Percentiles rank a stretch among this genome's conserved stretches.
Conservation (phyloP, 192 early-diverging fungal genomes). For the Backusella morwellensis region DNA sequence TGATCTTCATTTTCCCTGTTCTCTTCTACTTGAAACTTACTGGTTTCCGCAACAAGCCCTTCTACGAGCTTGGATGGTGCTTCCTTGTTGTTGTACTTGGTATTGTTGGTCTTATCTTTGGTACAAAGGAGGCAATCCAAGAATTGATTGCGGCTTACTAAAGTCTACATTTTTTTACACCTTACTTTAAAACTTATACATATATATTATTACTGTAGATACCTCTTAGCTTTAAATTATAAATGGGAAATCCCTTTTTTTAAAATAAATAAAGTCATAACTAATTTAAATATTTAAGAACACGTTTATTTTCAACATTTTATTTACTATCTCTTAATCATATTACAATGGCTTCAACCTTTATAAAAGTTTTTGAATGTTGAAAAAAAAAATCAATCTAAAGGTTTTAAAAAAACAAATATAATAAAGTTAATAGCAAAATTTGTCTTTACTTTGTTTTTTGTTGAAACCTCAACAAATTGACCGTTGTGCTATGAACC, state of each 20-base stretch:
- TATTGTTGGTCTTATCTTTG: conserved; percentile 60
- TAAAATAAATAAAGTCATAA: background rate
- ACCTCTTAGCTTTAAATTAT: background rate
- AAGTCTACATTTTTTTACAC: background rate
- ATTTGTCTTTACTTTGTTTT: too few relatives aligned
- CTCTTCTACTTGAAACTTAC: conserved; percentile 73
- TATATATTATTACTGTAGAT: background rate
- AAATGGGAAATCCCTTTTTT: background rate
- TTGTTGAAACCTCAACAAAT: too few relatives aligned
- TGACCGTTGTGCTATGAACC: background rate
- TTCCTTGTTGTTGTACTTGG: conserved; percentile 57
- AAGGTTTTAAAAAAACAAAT: too few relatives aligned
- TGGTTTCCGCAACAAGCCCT: conserved; percentile 44
- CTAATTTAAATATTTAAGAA: background rate
- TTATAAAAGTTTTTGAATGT: too few relatives aligned
- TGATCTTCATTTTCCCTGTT: conserved; percentile 84
- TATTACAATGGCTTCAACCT: too few relatives aligned
- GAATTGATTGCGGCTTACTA: conserved; percentile 21
- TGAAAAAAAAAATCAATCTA: too few relatives aligned
- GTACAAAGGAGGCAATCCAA: conserved; percentile 62
- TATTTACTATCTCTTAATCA: too few relatives aligned
- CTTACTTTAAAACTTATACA: background rate
- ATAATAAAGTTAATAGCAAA: too few relatives aligned
- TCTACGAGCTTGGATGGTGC: conserved; percentile 48
- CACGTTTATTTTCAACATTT: background rate